Conservation (phyloP, 495 filamentous ascomycete genomes). For the Lasiosphaeria ovina region DNA sequence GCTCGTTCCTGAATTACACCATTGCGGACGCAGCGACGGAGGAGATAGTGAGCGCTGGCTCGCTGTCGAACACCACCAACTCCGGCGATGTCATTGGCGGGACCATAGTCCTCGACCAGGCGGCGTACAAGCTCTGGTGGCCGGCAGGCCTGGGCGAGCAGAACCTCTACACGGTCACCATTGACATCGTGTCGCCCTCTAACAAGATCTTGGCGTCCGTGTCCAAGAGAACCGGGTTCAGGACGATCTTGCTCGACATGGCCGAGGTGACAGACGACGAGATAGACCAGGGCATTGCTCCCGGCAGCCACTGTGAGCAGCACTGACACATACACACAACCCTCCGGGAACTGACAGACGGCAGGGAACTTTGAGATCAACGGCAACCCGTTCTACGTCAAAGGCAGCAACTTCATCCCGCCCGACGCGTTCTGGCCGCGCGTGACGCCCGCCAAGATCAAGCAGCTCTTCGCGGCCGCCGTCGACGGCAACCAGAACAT, state of each 20-base stretch:
- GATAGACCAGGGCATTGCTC: conserved; percentile 53
- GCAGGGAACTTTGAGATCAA: conserved; percentile 64
- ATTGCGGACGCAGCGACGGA: conserved; percentile 49
- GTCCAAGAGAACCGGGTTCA: conserved; percentile 60
- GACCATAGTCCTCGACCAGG: conserved; percentile 39
- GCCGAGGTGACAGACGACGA: conserved; percentile 57
- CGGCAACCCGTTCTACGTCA: conserved; percentile 65
- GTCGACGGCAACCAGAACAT: conserved; percentile 65
- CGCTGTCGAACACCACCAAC: conserved; percentile 44
- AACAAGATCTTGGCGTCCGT: conserved; percentile 44
- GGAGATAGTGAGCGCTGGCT: conserved; percentile 44
- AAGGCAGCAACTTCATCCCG: conserved; percentile 66
- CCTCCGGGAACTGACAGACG: not conserved
- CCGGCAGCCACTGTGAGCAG: conserved; percentile 57
- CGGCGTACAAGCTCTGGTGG: conserved; percentile 62
- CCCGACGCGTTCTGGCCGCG: conserved; percentile 67
- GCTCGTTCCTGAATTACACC: conserved; percentile 51
- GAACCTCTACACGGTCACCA: conserved; percentile 56
- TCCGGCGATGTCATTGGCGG: conserved; percentile 53
- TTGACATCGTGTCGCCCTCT: conserved; percentile 43
- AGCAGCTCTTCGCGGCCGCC: conserved; percentile 55
- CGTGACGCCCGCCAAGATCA: conserved; percentile 54
- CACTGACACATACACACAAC: not conserved
- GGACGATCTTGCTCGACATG: conserved; percentile 67
- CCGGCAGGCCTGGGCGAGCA: conserved; percentile 58